Base-by-base conservation (phyloP, 306 rosid genomes). In the Quercus alba region DNA sequence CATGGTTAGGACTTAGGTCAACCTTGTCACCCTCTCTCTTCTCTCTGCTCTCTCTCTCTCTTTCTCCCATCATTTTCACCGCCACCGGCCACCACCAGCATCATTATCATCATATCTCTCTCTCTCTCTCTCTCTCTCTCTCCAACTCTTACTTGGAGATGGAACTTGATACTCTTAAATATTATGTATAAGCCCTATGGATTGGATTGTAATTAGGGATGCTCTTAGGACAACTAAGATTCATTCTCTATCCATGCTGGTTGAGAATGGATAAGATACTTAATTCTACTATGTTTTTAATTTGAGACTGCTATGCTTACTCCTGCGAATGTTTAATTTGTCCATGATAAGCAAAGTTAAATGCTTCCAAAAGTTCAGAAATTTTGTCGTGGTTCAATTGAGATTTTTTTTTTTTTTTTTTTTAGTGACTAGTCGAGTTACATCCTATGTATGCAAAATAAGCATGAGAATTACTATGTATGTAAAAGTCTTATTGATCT, bases 1-100 rank as follows among this genome's bases (percentile, higher is more conserved):
- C 99, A 95, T 95, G 99, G 99, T 95, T 95, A 95, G 98, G 97
- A 90, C 97, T 80, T 90, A 86, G 95, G 97, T 89, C 87, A 86
- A 80, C 75, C 85, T 86, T 84, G 74, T 83, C 86, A 62, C 84
- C 57, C 69, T 57, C 87, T 71, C 25, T 70, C 41, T 38, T 2
- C 72, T 21, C 46, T 61, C 25, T 49, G 44, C 44, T 1, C 44
- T 38, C 77, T 82, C 19, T 56, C 19, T 28, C 74, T 56, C 72
- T 20, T 18, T 51, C 75, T 82, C 19, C 10, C 74, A 67, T 44
- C 57, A 58, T 7, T 57, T 35, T 74, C 84, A 23, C 79, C 54
- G 59, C 38, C 54, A n/a, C 77, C 80, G 70, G 13, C 59, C 23
- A 35, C 21, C 49, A 19, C 20, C 51, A 35, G 4, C 61, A 20